Evolutionary conservation across 768 basidiomycete genomes (phyloP).

Genomic region (Termitomyces sp.): DNA sequence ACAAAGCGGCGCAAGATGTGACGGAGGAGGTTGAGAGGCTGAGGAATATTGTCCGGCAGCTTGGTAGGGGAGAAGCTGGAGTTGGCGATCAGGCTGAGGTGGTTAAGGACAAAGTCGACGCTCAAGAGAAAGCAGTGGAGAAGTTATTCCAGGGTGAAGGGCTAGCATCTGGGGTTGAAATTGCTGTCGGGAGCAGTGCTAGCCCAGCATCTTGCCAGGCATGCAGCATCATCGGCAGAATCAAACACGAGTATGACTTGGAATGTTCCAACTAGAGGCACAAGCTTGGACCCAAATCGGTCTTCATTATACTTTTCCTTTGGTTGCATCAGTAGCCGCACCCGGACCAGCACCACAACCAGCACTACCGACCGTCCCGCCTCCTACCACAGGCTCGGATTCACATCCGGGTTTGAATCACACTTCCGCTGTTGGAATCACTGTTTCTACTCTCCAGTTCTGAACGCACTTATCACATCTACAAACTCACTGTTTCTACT

Average conservation of each 20-base stretch:
- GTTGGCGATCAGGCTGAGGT: no score
- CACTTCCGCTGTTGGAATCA: no score
- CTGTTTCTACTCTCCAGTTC: no score
- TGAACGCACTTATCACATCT: no score
- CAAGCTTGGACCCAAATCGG: no score
- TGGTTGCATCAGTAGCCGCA: no score
- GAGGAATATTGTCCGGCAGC: conserved; percentile 6
- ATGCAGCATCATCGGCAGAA: background rate
- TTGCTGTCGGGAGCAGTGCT: background rate
- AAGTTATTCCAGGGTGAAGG: background rate
- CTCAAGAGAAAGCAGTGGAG: background rate
- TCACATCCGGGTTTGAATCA: background rate
- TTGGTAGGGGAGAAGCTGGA: background rate
- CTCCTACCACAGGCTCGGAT: no score
- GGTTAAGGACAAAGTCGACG: background rate
- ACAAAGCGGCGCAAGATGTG: background rate
- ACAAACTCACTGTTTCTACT: no score
- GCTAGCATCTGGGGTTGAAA: background rate
- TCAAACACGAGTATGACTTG: background rate
- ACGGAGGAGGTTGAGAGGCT: conserved; percentile 4
- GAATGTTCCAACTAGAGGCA: background rate
- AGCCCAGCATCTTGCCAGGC: background rate
- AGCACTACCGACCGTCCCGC: no score
- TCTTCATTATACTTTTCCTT: no score
- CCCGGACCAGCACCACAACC: no score